Evolutionary conservation across 139 green algal genomes (phyloP), one percentile per base, ranked within the genome.

Genomic region (Ettlia oleoabundans): DNA sequence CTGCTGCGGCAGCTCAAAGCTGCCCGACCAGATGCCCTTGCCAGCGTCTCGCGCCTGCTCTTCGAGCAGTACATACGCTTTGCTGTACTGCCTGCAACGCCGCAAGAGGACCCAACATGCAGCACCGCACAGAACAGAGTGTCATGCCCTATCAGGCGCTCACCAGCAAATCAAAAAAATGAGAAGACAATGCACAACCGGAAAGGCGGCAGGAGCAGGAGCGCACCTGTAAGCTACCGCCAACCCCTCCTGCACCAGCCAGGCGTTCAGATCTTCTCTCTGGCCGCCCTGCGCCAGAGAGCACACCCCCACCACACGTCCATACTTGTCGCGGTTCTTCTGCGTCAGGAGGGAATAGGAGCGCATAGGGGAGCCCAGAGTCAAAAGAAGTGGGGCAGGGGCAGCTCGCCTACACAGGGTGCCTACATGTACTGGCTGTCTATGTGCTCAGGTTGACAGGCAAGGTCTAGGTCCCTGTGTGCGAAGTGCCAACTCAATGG

Each of bases 211-310:
- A n/a, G n/a, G n/a, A n/a, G 42, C 28, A 42, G 43, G 42, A 77
- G 1, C 32, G 24, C 72, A 91, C 87, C 86, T 89, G 86, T 97
- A 97, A 0, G 94, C 93, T 21, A 97, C 90, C 3, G 94, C 94
- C 32, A 90, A 76, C 18, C 94, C 94, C 43, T 95, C 89, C 8
- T 63, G 35, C 35, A 97, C 94, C 69, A 97, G 68, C 86, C 87
- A 97, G 0, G n/a, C 66, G 30, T 91, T 91, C 4, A 97, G 82
- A 53, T 96, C 92, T 21, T 76, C 65, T 22, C 73, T 18, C 66
- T 35, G 4, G 41, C 74, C 37, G 52, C 70, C 63, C 24, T 24
- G 19, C 2, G 26, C 28, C 19, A 84, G 30, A 26, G 43, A 81
- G 86, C 92, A 96, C 0, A 88, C 71, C 2, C 87, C 87, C 24